Base-by-base conservation (phyloP, 768 basidiomycete genomes). In the Trametopsis cervina region DNA sequence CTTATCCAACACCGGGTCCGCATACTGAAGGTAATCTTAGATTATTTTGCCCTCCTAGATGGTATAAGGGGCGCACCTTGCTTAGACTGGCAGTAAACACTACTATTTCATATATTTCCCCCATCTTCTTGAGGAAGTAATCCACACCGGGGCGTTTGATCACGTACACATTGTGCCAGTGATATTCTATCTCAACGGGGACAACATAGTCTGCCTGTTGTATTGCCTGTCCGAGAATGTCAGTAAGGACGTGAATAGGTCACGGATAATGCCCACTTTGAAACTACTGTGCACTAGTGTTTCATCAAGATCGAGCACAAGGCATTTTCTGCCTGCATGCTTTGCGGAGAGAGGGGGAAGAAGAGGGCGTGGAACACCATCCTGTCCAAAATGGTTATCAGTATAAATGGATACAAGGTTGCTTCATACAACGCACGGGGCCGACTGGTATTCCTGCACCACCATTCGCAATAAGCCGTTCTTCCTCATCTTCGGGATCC, bases 111-210 rank as follows among this genome's bases (percentile, higher is more conserved):
- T 95, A 99, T 39, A 97, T 83, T 65, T 98, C 93, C 29, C 96
- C 96, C 96, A 98, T 99, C 69, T 83, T 86, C 72, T 89, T 89
- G 63, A 99, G 70, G 67, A 98, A 99, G 61, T 83, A 85, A 63
- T 99, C 96, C 13, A 99, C 96, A 13, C 96, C 96, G 7, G 96
- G 96, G 43, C 96, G 85, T 67, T 98, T 98, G 67, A 98, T 89
- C 42, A 98, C 96, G 68, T 98, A 97, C 55, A 98, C 93, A 61
- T 99, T 97, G 65, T 99, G 96, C 78, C 87, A 89, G 62, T 96
- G 89, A 56, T 89, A 93, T 63, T 99, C 96, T 54, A 99, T 99
- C 68, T 98, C 96, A 21, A 99, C 96, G 4, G 96, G 96, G 2
- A 99, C 95, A 54, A 98, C 90, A 66, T 92, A 99, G 71, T 99